These are phyloP conservation scores for Cyanophora paradoxa DNA, from an alignment of 78 protist genomes.

Conservation along the genomic window DNA sequence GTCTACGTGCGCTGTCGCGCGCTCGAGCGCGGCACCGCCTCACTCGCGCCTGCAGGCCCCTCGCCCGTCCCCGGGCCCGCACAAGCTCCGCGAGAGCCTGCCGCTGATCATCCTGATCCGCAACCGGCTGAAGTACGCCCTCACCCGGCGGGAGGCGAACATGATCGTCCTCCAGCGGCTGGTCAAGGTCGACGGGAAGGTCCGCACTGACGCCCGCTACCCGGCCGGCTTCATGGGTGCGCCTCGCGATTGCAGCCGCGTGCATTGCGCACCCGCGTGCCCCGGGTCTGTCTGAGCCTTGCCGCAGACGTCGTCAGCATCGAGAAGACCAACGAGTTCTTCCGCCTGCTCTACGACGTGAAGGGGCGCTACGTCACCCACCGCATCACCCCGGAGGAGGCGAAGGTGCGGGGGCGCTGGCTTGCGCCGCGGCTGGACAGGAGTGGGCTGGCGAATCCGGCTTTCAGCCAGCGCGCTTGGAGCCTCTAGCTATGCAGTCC, in stretches of 20 bases:
- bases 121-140: slow-evolving; percentile 97
- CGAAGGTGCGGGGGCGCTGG: too few relatives aligned
- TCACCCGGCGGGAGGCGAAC: slow-evolving; percentile 89
- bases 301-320: slow-evolving; percentile 86
- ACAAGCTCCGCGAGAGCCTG: slow-evolving; percentile 98
- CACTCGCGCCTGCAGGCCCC: slow-evolving; percentile 71
- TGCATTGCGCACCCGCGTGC: not conserved
- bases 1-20: slow-evolving; percentile 46
- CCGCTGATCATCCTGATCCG: slow-evolving; percentile 92
- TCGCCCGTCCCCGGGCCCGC: slow-evolving; percentile 95
- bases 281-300: not conserved
- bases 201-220: slow-evolving; percentile 92
- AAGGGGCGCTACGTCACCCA: slow-evolving; percentile 97
- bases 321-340: slow-evolving; percentile 91
- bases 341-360: slow-evolving; percentile 95
- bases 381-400: slow-evolving; percentile 86
- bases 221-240: slow-evolving; percentile 98
- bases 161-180: slow-evolving; percentile 80
- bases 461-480: too few relatives aligned
- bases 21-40: not conserved
- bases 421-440: too few relatives aligned
- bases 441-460: too few relatives aligned
- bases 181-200: slow-evolving; percentile 94
- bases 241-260: not conserved
- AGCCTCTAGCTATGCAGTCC: too few relatives aligned